Percentiles rank a stretch among this genome's conserved stretches.
Conservation (phyloP, 257 asterid species). For the Osmanthus fragrans region DNA sequence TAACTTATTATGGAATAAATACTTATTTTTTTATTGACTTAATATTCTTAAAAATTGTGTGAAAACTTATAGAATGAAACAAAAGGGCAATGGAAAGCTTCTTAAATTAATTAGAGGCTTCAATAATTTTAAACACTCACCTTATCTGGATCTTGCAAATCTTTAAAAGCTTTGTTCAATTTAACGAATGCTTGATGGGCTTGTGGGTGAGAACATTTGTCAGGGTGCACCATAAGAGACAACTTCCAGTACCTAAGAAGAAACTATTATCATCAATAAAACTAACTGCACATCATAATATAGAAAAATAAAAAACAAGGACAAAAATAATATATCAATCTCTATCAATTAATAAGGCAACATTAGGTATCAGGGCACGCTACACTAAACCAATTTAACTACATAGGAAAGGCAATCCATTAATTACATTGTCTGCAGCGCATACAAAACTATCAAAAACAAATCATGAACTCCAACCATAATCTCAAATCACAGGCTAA, state of each 20-base stretch:
- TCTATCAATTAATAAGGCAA: too few species aligned
- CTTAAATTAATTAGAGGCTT: not conserved
- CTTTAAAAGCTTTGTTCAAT: constrained; percentile 91
- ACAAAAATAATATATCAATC: not conserved
- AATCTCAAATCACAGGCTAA: too few species aligned
- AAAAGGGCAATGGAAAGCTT: not conserved
- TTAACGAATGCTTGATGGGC: constrained; percentile 93
- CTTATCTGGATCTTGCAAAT: constrained; percentile 88
- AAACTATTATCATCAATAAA: constrained; percentile 19
- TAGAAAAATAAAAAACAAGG: not conserved
- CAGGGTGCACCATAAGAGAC: constrained; percentile 97
- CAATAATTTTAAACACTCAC: constrained; percentile 40
- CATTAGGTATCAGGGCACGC: too few species aligned
- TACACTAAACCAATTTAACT: too few species aligned
- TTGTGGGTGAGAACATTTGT: constrained; percentile 93
- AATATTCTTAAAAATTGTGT: too few species aligned
- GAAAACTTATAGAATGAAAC: not conserved
- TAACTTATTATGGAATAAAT: too few species aligned
- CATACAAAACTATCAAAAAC: too few species aligned
- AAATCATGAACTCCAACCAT: too few species aligned
- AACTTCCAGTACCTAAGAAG: constrained; percentile 83
- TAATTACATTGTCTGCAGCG: too few species aligned
- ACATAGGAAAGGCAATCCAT: too few species aligned
- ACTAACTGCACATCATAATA: not conserved
- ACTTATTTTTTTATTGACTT: too few species aligned